phyloP scores from a whole-genome alignment of 768 basidiomycete species.

The Mycena galopus region DNA sequence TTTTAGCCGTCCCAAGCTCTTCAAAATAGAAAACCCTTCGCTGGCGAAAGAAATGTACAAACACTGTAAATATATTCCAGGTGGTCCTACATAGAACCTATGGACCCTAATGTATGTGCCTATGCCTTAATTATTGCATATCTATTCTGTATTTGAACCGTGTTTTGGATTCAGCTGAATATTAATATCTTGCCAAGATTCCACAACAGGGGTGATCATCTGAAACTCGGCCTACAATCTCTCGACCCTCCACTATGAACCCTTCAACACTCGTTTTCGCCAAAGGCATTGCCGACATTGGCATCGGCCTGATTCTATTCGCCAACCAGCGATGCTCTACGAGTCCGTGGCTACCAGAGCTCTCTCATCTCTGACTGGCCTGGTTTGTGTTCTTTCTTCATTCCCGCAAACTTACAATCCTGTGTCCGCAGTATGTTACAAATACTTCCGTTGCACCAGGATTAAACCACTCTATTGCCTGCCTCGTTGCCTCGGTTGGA shows the following conservation, averaged over 20 bases:
- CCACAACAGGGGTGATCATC: no score
- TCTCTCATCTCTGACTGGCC: constrained; percentile 42
- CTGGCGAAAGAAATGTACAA: constrained; percentile 25
- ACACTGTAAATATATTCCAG: neutral
- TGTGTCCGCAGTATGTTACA: constrained; percentile 44
- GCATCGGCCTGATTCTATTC: constrained; percentile 42
- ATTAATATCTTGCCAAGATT: no score
- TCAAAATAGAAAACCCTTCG: constrained; percentile 4
- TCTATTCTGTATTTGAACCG: constrained; percentile 16
- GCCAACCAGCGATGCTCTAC: constrained; percentile 45
- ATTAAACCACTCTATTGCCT: constrained; percentile 53
- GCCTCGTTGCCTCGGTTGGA: constrained; percentile 50
- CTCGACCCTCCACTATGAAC: neutral
- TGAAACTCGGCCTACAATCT: no score
- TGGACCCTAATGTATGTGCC: neutral
- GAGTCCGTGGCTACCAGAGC: constrained; percentile 37
- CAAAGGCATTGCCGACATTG: constrained; percentile 47
- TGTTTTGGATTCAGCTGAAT: no score
- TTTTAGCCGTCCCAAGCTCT: neutral
- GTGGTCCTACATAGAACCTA: neutral
- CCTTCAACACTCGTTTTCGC: constrained; percentile 37
- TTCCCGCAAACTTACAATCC: constrained; percentile 29
- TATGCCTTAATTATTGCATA: constrained; percentile 15
- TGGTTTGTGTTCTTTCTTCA: constrained; percentile 36
- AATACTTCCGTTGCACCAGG: constrained; percentile 44